Base-by-base conservation (phyloP, 495 filamentous ascomycete species). In the Melanomma pulvis-pyrius region DNA sequence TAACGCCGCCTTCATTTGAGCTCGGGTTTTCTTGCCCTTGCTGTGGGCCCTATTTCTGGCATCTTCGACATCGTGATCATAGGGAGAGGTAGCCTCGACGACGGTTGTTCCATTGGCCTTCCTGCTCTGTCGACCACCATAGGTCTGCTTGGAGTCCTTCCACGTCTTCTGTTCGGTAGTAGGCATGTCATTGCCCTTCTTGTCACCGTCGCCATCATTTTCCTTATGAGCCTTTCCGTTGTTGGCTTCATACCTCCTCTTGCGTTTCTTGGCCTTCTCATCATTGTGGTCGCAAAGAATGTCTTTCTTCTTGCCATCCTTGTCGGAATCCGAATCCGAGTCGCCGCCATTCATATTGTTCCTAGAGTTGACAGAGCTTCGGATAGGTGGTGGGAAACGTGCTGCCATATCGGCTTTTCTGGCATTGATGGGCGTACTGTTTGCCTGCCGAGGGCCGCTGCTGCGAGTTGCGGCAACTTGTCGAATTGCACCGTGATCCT, bases 181-280 rank as follows among this genome's bases (percentile, higher is more conserved):
- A 67, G 82, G 82, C 71, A 80, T 79, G 66, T 82, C 77, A 74
- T 74, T 83, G 44, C 61, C 57, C 8, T 56, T 29, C 26, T 30
- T 44, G 24, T 72, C 53, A 21, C 65, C 71, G 55, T 62, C 64
- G n/a, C 19, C 70, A 34, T 75, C 65, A 13, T 46, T 34, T 11
- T 34, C 48, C 2, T 21, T 21, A 8, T 49, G 6, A 49, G 17
- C 46, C n/a, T 49, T 21, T 6, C n/a, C 46, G 46, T 54, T 19
- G 24, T 54, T 26, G 1, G 1, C 22, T 15, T 73, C 61, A 6
- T 68, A 63, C 67, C 52, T 76, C 69, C 76, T 80, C 75, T 76
- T 78, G 72, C 71, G 78, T 58, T 63, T 71, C 9, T 17, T 44
- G 39, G n/a, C n/a, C 59, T 59, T 74, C 36, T 51, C 56, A 51